Evolutionary conservation across 2,329 filamentous ascomycete species (phyloP).

Genomic region (Botrytis pseudocinerea): DNA sequence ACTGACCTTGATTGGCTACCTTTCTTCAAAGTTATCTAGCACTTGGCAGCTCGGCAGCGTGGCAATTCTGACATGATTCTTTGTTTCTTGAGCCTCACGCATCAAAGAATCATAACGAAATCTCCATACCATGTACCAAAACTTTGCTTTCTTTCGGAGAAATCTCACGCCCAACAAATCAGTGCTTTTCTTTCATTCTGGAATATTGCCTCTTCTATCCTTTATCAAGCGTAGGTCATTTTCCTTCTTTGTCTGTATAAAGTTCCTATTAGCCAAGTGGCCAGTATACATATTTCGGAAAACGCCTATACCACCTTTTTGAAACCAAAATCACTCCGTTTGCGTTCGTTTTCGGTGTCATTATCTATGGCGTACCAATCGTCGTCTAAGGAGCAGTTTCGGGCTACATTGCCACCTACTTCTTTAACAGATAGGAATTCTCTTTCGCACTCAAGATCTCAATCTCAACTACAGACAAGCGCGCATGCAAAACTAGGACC

Average conservation of each 20-base stretch:
- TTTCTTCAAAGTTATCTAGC: background rate
- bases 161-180: background rate
- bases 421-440: background rate
- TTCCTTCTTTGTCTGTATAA: constrained; percentile 7
- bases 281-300: background rate
- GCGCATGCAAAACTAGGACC: background rate
- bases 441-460: background rate
- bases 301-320: background rate
- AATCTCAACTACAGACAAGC: background rate
- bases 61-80: background rate
- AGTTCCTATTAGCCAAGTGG: background rate
- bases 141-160: background rate
- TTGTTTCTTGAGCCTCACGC: background rate
- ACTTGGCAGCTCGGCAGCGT: background rate
- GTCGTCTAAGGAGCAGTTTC: background rate
- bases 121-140: background rate
- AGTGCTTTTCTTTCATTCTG: background rate
- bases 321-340: background rate
- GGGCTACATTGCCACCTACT: background rate
- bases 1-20: background rate
- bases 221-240: background rate
- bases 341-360: background rate
- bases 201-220: background rate
- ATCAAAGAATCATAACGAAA: background rate
- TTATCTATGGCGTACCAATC: background rate